Evolutionary conservation across 345 rosid species (phyloP), one percentile per base, ranked within the genome.

Genomic region (Citrus mangshanensis): DNA sequence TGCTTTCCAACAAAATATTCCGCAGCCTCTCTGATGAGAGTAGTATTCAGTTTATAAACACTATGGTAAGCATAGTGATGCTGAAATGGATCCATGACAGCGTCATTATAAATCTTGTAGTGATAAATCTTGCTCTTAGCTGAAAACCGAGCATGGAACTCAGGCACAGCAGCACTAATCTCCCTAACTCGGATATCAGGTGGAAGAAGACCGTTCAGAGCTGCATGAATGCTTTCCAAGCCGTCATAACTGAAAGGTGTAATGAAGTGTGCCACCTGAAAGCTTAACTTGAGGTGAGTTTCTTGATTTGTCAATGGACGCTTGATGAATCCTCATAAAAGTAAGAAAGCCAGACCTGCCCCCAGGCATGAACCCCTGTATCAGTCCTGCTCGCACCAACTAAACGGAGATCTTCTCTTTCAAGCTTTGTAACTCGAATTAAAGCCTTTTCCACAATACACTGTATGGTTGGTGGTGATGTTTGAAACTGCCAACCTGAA

Each of bases 331-430:
- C 25, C 54, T 77, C 54, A 64, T 30, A 80, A 61, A 76, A 79
- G 73, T 66, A 75, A 81, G 78, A 77, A 78, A 78, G 25, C 38
- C 80, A 66, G 86, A 93, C 98, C 97, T 95, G 99, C 72, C 98
- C 99, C 94, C 90, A 88, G 72, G 99, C 99, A 80, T 95, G 99
- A 80, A 95, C 99, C 68, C 98, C 99, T 40, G 92, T 83, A 84
- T 93, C 99, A 7, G 99, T 95, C 83, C 98, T 86, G 75, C 98
- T 87, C 0, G 99, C 97, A 63, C 95, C 99, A 72, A 92, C 98
- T 16, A 95, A 81, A 68, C 24, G 84, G 70, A 95, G 93, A 81
- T 90, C 83, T 84, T 89, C 84, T 71, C 99, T 80, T 80, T 81
- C 80, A 55, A 95, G 87, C 82, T 93, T 91, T 6, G 98, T 93